Evolutionary conservation across 768 basidiomycete genomes (phyloP).

Genomic region (Boletellus emodensis): DNA sequence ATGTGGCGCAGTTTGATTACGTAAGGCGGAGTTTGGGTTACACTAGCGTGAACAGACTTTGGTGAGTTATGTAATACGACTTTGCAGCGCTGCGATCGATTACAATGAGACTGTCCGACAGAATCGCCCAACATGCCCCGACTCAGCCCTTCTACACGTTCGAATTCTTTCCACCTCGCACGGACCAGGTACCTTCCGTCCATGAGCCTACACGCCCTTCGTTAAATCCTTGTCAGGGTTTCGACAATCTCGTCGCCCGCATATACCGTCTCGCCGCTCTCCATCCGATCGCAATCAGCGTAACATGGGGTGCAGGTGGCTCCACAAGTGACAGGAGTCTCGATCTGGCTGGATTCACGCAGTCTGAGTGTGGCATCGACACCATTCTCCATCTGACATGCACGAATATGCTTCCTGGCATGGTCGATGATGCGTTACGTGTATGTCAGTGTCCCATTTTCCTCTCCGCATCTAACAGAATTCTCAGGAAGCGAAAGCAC

Average conservation of each 20-base stretch:
- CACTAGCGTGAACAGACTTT: too few relatives aligned
- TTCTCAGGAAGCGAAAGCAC: slow-evolving; percentile 67
- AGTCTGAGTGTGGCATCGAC: slow-evolving; percentile 71
- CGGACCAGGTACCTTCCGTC: slow-evolving; percentile 61
- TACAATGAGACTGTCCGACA: slow-evolving; percentile 70
- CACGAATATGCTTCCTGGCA: slow-evolving; percentile 91
- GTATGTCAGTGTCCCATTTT: slow-evolving; percentile 39
- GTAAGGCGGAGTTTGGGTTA: too few relatives aligned
- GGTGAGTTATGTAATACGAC: too few relatives aligned
- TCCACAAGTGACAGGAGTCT: slow-evolving; percentile 83
- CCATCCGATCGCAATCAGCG: slow-evolving; percentile 78
- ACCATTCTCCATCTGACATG: slow-evolving; percentile 94
- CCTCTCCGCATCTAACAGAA: slow-evolving; percentile 3
- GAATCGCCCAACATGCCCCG: slow-evolving; percentile 46
- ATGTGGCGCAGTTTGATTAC: too few relatives aligned
- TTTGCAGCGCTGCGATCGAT: neutral
- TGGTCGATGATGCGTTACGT: slow-evolving; percentile 80
- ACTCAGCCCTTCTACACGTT: slow-evolving; percentile 81
- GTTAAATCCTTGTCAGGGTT: slow-evolving; percentile 51
- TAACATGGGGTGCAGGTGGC: slow-evolving; percentile 98
- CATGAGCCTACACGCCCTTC: neutral
- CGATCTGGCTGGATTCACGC: slow-evolving; percentile 77
- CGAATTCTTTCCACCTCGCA: slow-evolving; percentile 97
- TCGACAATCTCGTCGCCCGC: slow-evolving; percentile 85
- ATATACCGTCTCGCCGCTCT: slow-evolving; percentile 78